phyloP scores from a whole-genome alignment of 164 flowering plant species.

The Piper longum region DNA sequence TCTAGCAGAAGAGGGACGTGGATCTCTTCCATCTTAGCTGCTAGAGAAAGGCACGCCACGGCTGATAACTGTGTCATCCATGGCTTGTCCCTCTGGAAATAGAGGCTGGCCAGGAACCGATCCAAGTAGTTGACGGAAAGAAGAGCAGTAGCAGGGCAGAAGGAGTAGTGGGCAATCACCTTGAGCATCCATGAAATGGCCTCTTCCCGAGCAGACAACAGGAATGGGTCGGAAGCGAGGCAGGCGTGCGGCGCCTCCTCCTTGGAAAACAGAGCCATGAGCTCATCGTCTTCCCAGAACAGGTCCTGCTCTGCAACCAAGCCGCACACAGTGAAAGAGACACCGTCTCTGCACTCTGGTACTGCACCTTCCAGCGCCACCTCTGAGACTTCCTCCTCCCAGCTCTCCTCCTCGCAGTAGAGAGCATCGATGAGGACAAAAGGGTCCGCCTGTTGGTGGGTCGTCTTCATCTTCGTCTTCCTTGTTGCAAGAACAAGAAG shows the following conservation, averaged over 20 bases:
- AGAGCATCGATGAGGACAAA: conserved; percentile 30
- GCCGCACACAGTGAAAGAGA: not conserved
- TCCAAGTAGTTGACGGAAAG: conserved; percentile 68
- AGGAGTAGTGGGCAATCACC: conserved; percentile 40
- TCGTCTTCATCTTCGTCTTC: conserved; percentile 31
- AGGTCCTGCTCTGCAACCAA: conserved; percentile 31
- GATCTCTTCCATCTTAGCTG: conserved; percentile 85
- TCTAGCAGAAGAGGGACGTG: conserved; percentile 70
- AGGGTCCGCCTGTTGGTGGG: conserved; percentile 11
- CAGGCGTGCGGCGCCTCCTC: conserved; percentile 16
- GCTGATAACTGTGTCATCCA: conserved; percentile 82
- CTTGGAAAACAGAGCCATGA: conserved; percentile 33
- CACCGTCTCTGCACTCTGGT: conserved; percentile 7
- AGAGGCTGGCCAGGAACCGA: conserved; percentile 43
- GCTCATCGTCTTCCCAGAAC: conserved; percentile 44
- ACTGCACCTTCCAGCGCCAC: conserved; percentile 7
- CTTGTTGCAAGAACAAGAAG: conserved; percentile 20
- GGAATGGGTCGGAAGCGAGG: conserved; percentile 17
- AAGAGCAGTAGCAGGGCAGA: conserved; percentile 57
- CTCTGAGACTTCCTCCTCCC: conserved; percentile 4
- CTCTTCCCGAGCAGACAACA: conserved; percentile 29
- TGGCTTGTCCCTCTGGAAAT: conserved; percentile 46
- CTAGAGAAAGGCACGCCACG: conserved; percentile 78
- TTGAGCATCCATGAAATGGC: conserved; percentile 70
- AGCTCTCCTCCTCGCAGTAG: conserved; percentile 45